A percentile compares a stretch with the other conserved stretches of the same genome.
phyloP scores from a whole-genome alignment of 768 basidiomycete genomes.

The Lactarius psammicola region DNA sequence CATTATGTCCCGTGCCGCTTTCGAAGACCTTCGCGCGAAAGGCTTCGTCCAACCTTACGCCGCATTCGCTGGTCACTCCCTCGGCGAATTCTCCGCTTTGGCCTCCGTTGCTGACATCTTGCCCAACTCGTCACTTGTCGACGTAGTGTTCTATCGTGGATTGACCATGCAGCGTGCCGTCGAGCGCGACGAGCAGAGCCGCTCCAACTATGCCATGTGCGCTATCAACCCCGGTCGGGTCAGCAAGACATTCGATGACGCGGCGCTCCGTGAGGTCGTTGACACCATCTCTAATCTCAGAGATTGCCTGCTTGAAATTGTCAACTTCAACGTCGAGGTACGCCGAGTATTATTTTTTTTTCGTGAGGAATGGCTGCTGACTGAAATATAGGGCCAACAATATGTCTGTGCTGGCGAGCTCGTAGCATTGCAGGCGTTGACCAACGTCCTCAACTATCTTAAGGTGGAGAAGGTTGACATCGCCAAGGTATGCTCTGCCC shows the following conservation, averaged over 20 bases:
- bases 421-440: slow-evolving; percentile 87
- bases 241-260: slow-evolving; percentile 90
- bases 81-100: slow-evolving; percentile 97
- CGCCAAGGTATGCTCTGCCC: slow-evolving; percentile 53
- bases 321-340: slow-evolving; percentile 94
- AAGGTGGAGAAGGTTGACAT: slow-evolving; percentile 97
- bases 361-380: neutral
- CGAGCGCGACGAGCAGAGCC: slow-evolving; percentile 88
- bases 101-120: slow-evolving; percentile 97
- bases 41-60: slow-evolving; percentile 92
- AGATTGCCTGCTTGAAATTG: slow-evolving; percentile 88
- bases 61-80: slow-evolving; percentile 95
- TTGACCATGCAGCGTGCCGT: slow-evolving; percentile 99
- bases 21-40: slow-evolving; percentile 96
- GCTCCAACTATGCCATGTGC: slow-evolving; percentile 98
- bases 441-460: slow-evolving; percentile 93
- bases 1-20: slow-evolving; percentile 96
- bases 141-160: slow-evolving; percentile 99
- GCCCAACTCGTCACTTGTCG: slow-evolving; percentile 90
- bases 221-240: slow-evolving; percentile 98
- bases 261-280: slow-evolving; percentile 95
- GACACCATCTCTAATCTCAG: slow-evolving; percentile 80
- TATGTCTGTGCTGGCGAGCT: slow-evolving; percentile 99
- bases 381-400: slow-evolving; percentile 81
- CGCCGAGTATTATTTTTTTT: slow-evolving; percentile 28